Evolutionary conservation across 2,329 filamentous ascomycete genomes (phyloP).

Genomic region (Beauveria medogensis): DNA sequence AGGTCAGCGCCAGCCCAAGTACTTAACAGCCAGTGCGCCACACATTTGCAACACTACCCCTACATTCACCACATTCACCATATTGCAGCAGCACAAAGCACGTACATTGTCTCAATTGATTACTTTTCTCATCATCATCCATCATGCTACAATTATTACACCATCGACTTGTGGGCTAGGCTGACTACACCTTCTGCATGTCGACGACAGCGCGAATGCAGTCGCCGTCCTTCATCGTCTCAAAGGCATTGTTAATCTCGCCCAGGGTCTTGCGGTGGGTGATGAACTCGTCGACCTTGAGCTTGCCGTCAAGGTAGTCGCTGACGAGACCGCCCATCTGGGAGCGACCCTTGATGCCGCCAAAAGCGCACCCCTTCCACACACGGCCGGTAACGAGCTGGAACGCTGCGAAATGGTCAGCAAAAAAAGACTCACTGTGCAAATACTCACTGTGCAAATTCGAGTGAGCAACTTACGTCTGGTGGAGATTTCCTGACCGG

Average conservation of each 20-base stretch:
- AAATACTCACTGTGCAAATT: neutral
- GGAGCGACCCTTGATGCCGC: slow-evolving; percentile 93
- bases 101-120: neutral
- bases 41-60: too few relatives aligned
- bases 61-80: neutral
- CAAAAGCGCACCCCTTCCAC: slow-evolving; percentile 97
- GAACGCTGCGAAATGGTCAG: slow-evolving; percentile 58
- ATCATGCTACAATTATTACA: neutral
- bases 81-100: neutral
- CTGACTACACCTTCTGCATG: slow-evolving; percentile 36
- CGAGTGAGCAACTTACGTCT: slow-evolving; percentile 58
- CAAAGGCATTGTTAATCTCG: slow-evolving; percentile 84
- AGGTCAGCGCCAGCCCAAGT: neutral
- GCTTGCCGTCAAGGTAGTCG: slow-evolving; percentile 80
- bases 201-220: slow-evolving; percentile 92
- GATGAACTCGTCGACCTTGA: slow-evolving; percentile 99
- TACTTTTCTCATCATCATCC: neutral
- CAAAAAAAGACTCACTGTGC: neutral
- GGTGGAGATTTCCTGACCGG: slow-evolving; percentile 90
- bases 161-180: neutral
- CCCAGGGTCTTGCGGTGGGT: slow-evolving; percentile 80
- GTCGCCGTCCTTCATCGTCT: slow-evolving; percentile 91
- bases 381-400: slow-evolving; percentile 96
- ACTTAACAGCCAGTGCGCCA: neutral
- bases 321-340: slow-evolving; percentile 81